These are phyloP conservation scores for Apophysomyces ossiformis DNA, from an alignment of 371 early-diverging fungal species.

Conservation along the genomic window DNA sequence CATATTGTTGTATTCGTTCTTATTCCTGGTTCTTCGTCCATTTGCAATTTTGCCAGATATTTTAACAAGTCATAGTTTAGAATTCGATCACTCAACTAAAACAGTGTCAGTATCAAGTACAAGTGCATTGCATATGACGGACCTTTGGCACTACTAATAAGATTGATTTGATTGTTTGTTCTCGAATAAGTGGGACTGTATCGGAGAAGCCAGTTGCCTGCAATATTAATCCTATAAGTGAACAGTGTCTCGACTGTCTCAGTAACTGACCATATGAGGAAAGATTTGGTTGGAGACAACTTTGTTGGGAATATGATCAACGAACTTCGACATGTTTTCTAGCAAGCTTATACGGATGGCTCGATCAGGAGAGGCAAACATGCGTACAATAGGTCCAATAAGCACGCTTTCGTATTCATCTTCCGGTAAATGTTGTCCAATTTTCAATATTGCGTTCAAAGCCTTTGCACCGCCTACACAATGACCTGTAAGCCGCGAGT, in stretches of 20 bases:
- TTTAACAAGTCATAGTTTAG: conserved; percentile 88
- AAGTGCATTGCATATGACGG: background rate
- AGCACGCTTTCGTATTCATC: conserved; percentile 77
- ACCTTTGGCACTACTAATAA: conserved; percentile 76
- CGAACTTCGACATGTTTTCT: conserved; percentile 77
- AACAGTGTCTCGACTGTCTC: too few relatives aligned
- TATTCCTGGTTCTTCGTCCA: conserved; percentile 94
- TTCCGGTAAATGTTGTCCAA: conserved; percentile 73
- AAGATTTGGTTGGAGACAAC: conserved; percentile 85
- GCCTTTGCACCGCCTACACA: conserved; percentile 79
- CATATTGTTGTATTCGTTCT: conserved; percentile 95
- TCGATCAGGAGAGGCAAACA: conserved; percentile 91
- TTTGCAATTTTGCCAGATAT: conserved; percentile 84
- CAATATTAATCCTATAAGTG: background rate
- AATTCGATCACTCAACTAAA: conserved; percentile 69
- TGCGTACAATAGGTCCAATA: conserved; percentile 75
- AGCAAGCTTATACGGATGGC: conserved; percentile 85
- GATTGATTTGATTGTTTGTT: conserved; percentile 88
- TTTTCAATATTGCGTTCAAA: conserved; percentile 81
- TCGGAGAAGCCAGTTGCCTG: conserved; percentile 90
- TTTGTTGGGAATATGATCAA: conserved; percentile 71
- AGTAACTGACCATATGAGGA: conserved; percentile 72
- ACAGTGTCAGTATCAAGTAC: background rate
- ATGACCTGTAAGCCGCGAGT: background rate
- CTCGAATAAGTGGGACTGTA: conserved; percentile 87